A percentile compares a stretch with the other conserved stretches of the same genome.
phyloP scores from a whole-genome alignment of 2,329 filamentous ascomycete genomes.

The Hymenoscyphus infarciens region DNA sequence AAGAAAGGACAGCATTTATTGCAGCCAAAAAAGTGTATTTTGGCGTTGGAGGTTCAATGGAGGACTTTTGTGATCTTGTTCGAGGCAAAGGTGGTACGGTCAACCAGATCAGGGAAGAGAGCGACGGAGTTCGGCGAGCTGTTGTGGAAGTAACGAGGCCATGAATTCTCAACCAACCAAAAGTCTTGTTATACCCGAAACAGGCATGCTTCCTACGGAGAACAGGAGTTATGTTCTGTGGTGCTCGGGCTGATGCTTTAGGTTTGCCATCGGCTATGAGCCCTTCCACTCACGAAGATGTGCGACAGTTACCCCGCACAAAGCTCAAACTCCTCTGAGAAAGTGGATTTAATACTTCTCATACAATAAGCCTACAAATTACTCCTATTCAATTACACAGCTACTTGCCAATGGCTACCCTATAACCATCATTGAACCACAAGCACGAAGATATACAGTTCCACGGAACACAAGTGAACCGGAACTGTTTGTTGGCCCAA shows the following conservation, averaged over 20 bases:
- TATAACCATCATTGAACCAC: not conserved
- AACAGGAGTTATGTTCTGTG: not conserved
- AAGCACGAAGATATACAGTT: not conserved
- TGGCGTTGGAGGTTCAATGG: slow-evolving; percentile 76
- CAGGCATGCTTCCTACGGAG: not conserved
- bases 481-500: not conserved
- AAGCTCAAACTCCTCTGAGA: not conserved
- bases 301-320: not conserved
- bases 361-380: too few relatives aligned
- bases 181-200: not conserved
- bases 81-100: slow-evolving; percentile 47
- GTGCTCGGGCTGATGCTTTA: too few relatives aligned
- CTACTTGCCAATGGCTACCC: not conserved
- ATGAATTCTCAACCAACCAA: not conserved
- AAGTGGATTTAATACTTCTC: too few relatives aligned
- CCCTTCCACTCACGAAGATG: not conserved
- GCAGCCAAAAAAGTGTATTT: slow-evolving; percentile 81
- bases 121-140: slow-evolving; percentile 57
- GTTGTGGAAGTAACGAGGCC: slow-evolving; percentile 44
- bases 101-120: slow-evolving; percentile 53
- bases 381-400: not conserved
- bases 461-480: not conserved
- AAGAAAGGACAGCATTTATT: slow-evolving; percentile 52
- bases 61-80: slow-evolving; percentile 63
- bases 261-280: too few relatives aligned